Conservation (phyloP, 768 basidiomycete genomes). For the Trametes elegans region DNA sequence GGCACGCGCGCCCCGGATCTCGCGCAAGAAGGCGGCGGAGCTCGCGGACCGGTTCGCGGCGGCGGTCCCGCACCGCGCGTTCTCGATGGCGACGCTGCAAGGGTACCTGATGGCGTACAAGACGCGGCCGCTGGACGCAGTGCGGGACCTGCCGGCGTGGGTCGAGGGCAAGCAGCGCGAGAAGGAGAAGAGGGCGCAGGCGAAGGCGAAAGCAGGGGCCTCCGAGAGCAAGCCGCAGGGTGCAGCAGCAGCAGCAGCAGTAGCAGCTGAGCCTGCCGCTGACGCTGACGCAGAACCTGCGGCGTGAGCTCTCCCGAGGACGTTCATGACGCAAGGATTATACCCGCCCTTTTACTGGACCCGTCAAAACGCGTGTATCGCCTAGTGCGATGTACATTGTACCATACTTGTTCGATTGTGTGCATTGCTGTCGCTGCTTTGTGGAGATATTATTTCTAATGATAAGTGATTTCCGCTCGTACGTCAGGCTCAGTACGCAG, state of each 20-base stretch:
- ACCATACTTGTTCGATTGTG: too few species aligned
- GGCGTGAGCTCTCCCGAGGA: neutral
- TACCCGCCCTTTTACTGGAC: too few species aligned
- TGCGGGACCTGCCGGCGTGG: constrained; percentile 12
- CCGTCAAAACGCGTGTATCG: too few species aligned
- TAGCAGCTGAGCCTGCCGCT: neutral
- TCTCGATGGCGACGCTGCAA: constrained; percentile 44
- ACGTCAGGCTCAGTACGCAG: too few species aligned
- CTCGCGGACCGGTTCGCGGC: constrained; percentile 59
- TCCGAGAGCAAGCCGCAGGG: neutral
- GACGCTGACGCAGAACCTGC: neutral
- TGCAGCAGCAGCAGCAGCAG: neutral
- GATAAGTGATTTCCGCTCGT: too few species aligned
- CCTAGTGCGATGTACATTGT: too few species aligned
- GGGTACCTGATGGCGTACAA: constrained; percentile 74
- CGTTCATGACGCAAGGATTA: too few species aligned
- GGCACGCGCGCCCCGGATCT: constrained; percentile 29
- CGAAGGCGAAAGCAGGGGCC: neutral
- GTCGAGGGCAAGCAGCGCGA: constrained; percentile 14
- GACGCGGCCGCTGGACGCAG: constrained; percentile 53
- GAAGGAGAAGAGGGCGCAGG: constrained; percentile 9
- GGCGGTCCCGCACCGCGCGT: constrained; percentile 38
- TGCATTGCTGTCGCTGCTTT: too few species aligned
- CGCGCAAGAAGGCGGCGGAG: constrained; percentile 34
- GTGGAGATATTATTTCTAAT: too few species aligned